Evolutionary conservation across 2,329 filamentous ascomycete species (phyloP).

Genomic region (Biscogniauxia marginata): DNA sequence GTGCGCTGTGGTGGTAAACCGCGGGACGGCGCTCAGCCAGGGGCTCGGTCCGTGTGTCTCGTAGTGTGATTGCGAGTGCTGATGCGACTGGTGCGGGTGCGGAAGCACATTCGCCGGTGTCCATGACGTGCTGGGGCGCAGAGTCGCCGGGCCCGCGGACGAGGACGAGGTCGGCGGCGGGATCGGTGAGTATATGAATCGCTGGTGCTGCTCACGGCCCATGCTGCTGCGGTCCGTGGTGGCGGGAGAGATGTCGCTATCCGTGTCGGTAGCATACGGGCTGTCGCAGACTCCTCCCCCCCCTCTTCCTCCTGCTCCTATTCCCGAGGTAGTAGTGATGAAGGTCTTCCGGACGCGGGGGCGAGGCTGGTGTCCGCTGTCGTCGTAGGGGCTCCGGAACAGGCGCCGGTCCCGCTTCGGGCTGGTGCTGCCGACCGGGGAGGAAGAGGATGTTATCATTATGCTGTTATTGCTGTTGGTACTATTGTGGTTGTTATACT

Average conservation of each 20-base stretch:
- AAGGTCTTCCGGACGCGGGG: slow-evolving; percentile 33
- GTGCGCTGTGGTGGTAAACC: slow-evolving; percentile 31
- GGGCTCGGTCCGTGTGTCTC: slow-evolving; percentile 35
- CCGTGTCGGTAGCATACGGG: slow-evolving; percentile 42
- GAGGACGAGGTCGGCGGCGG: slow-evolving; percentile 13
- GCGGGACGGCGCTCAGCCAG: slow-evolving; percentile 45
- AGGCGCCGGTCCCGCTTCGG: slow-evolving; percentile 28
- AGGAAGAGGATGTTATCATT: not conserved
- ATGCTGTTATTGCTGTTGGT: not conserved
- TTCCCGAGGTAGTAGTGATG: slow-evolving; percentile 11
- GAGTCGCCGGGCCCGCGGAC: slow-evolving; percentile 3
- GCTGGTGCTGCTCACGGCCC: slow-evolving; percentile 10
- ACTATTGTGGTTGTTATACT: slow-evolving; percentile 28
- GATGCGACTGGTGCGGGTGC: slow-evolving; percentile 2
- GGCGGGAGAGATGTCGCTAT: slow-evolving; percentile 36
- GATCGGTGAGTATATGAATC: slow-evolving; percentile 23
- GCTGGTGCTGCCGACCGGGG: slow-evolving; percentile 9
- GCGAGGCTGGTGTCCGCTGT: slow-evolving; percentile 17
- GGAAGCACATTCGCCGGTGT: slow-evolving; percentile 26
- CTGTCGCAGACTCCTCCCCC: slow-evolving; percentile 28
- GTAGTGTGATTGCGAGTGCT: slow-evolving; percentile 15
- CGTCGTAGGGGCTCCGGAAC: slow-evolving; percentile 27
- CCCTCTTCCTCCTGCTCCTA: slow-evolving; percentile 7
- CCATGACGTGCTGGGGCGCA: slow-evolving; percentile 24
- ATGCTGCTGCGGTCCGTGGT: slow-evolving; percentile 22